Percentiles rank a stretch among this genome's conserved stretches.
Evolutionary conservation across 164 flowering plant species (phyloP).

Genomic region (Chimonanthus salicifolius): DNA sequence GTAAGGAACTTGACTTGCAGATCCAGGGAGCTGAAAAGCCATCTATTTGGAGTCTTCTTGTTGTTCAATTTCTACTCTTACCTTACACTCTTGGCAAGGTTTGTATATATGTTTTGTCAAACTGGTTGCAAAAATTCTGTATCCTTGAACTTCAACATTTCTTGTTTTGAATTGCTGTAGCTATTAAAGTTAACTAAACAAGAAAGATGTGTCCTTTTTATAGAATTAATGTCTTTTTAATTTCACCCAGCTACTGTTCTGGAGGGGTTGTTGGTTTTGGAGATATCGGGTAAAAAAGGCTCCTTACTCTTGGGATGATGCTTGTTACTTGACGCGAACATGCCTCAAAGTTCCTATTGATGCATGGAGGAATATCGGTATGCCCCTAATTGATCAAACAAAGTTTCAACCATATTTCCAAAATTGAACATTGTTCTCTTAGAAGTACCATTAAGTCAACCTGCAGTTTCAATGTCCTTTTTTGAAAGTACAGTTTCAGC

Average conservation of each 20-base stretch:
- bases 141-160: neutral
- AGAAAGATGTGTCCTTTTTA: neutral
- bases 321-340: slow-evolving; percentile 66
- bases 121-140: neutral
- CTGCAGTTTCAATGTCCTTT: too few species aligned
- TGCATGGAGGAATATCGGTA: slow-evolving; percentile 73
- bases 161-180: slow-evolving; percentile 4
- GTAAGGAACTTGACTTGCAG: slow-evolving; percentile 90
- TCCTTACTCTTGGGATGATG: slow-evolving; percentile 94
- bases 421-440: too few species aligned
- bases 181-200: neutral
- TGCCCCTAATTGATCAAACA: neutral
- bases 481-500: too few species aligned
- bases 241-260: slow-evolving; percentile 56
- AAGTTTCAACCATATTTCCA: too few species aligned
- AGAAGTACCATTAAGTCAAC: too few species aligned
- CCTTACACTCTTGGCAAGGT: slow-evolving; percentile 93
- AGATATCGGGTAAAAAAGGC: slow-evolving; percentile 64
- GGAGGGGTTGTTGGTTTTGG: slow-evolving; percentile 83
- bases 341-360: slow-evolving; percentile 56
- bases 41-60: slow-evolving; percentile 73
- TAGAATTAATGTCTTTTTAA: neutral
- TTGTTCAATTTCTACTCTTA: slow-evolving; percentile 59
- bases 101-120: slow-evolving; percentile 2
- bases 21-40: slow-evolving; percentile 91